A percentile compares a stretch with the other conserved stretches of the same genome.
Evolutionary conservation across 768 basidiomycete genomes (phyloP).

Genomic region (Xerocomellus intermedius): DNA sequence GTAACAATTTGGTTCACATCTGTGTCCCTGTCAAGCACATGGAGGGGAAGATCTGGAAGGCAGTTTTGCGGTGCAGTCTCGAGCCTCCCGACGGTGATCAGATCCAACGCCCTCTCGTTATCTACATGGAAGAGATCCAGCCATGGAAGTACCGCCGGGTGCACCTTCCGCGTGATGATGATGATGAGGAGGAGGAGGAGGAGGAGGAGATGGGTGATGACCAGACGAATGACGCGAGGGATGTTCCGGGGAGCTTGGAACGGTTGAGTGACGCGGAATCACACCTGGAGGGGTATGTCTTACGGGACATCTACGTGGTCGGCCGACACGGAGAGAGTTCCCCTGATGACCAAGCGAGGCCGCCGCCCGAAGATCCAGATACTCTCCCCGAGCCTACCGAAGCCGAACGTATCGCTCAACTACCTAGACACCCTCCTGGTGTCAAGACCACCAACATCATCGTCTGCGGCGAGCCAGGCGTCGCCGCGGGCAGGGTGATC

Average conservation of each 20-base stretch:
- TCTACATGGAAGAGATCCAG: slow-evolving; percentile 21
- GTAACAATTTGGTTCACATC: slow-evolving; percentile 24
- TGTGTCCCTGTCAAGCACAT: slow-evolving; percentile 18
- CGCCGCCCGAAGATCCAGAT: slow-evolving; percentile 1
- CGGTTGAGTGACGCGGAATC: slow-evolving; percentile 11
- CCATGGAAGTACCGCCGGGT: slow-evolving; percentile 13
- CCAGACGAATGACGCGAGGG: not conserved
- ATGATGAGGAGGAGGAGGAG: no score
- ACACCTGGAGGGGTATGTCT: slow-evolving; percentile 6
- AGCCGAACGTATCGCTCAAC: slow-evolving; percentile 15
- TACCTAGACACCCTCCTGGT: slow-evolving; percentile 20
- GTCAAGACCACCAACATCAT: slow-evolving; percentile 35
- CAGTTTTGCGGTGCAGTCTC: slow-evolving; percentile 25
- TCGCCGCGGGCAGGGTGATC: slow-evolving; percentile 26
- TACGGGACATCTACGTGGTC: slow-evolving; percentile 14
- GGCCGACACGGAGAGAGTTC: not conserved
- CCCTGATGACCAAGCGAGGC: not conserved
- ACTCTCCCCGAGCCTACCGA: slow-evolving; percentile 10
- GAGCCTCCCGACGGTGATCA: slow-evolving; percentile 7
- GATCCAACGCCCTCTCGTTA: slow-evolving; percentile 19
- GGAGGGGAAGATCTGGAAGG: slow-evolving; percentile 17
- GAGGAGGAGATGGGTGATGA: not conserved
- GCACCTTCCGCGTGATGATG: slow-evolving; percentile 6
- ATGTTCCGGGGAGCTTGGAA: slow-evolving; percentile 22
- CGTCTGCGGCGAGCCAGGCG: slow-evolving; percentile 44